Evolutionary conservation across 2,329 filamentous ascomycete species (phyloP).

Genomic region (Phialophora verrucosa): DNA sequence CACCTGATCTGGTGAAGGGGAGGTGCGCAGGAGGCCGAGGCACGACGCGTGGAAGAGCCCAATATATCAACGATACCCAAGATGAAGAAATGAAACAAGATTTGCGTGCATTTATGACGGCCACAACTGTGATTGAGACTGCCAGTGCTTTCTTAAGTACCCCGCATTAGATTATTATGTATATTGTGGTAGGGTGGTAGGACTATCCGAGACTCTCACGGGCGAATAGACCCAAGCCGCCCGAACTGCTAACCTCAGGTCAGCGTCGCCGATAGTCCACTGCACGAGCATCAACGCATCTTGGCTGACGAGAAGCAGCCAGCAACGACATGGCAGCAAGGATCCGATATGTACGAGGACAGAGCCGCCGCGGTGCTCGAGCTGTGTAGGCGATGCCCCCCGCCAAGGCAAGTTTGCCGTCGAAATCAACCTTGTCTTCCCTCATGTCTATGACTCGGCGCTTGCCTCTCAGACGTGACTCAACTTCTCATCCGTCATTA

Average conservation of each 20-base stretch:
- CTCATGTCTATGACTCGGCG: not conserved
- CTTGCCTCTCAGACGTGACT: slow-evolving; percentile 1
- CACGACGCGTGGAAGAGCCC: not conserved
- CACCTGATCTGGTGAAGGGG: not conserved
- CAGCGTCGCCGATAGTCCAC: not conserved
- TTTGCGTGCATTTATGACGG: not conserved
- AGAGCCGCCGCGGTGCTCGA: not conserved
- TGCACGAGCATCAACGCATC: not conserved
- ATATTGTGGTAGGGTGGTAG: not conserved
- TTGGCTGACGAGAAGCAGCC: not conserved
- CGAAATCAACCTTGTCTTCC: not conserved
- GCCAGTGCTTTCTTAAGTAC: not conserved
- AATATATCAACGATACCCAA: slow-evolving; percentile 4
- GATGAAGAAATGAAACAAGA: slow-evolving; percentile 1
- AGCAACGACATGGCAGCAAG: not conserved
- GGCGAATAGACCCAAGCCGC: not conserved
- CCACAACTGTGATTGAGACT: not conserved
- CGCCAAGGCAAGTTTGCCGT: not conserved
- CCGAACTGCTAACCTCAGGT: not conserved
- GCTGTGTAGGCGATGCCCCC: not conserved
- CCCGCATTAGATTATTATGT: not conserved
- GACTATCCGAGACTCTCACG: not conserved
- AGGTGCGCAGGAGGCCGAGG: not conserved
- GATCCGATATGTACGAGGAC: not conserved
- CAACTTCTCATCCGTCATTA: not conserved